A percentile compares a stretch with the other conserved stretches of the same genome.
Conservation (phyloP, 345 rosid genomes). For the Cardamine chenopodiifolia region DNA sequence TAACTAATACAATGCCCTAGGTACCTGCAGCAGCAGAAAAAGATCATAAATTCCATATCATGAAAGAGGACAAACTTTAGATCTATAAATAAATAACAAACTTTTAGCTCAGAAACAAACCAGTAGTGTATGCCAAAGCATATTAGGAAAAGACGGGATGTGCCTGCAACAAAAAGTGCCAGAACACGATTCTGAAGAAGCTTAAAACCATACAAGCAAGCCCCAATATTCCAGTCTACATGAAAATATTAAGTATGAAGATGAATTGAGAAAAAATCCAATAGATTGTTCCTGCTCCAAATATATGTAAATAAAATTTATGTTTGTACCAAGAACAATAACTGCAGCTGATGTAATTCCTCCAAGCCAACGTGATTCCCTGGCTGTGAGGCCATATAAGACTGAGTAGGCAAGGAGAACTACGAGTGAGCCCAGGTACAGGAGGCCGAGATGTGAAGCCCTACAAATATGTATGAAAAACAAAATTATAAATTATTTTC, state of each 20-base stretch:
- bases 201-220: conserved; percentile 94
- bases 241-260: conserved; percentile 33
- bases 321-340: conserved; percentile 78
- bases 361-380: conserved; percentile 96
- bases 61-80: conserved; percentile 23
- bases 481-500: neutral
- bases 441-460: conserved; percentile 95
- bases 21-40: conserved; percentile 64
- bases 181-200: conserved; percentile 85
- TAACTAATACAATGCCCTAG: conserved; percentile 97
- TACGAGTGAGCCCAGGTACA: conserved; percentile 79
- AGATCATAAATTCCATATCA: conserved; percentile 27
- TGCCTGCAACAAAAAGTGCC: conserved; percentile 93
- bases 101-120: conserved; percentile 55
- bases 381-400: conserved; percentile 90
- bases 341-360: conserved; percentile 94
- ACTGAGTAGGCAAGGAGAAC: conserved; percentile 93
- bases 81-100: neutral
- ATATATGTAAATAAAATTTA: conserved; percentile 18
- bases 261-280: conserved; percentile 21
- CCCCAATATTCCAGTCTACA: conserved; percentile 99
- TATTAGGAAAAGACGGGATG: conserved; percentile 88
- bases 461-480: conserved; percentile 47
- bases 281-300: conserved; percentile 23
- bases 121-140: conserved; percentile 99